phyloP scores from a whole-genome alignment of 1,284 basidiomycete genomes.

The Microbotryum scabiosae region DNA sequence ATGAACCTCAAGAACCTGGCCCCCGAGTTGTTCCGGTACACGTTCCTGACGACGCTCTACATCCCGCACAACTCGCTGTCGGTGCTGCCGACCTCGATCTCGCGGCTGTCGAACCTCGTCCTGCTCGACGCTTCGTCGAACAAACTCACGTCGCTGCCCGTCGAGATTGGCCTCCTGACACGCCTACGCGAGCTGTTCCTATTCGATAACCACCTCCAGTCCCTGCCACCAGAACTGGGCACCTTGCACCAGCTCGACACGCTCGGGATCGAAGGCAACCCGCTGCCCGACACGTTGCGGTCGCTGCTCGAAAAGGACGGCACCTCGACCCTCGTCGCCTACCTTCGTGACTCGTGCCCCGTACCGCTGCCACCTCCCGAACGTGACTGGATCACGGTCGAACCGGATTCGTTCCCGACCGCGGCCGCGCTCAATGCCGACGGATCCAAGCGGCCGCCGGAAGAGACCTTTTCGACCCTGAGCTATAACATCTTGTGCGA shows the following conservation, averaged over 20 bases:
- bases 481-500: slow-evolving; percentile 96
- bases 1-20: slow-evolving; percentile 87
- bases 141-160: slow-evolving; percentile 65
- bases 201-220: slow-evolving; percentile 86
- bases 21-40: slow-evolving; percentile 70
- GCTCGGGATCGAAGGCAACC: slow-evolving; percentile 92
- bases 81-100: slow-evolving; percentile 71
- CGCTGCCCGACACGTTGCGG: slow-evolving; percentile 68
- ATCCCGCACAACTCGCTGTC: slow-evolving; percentile 92
- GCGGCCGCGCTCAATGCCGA: slow-evolving; percentile 2
- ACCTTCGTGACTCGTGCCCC: slow-evolving; percentile 78
- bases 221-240: slow-evolving; percentile 79
- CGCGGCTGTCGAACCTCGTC: slow-evolving; percentile 75
- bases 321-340: slow-evolving; percentile 75
- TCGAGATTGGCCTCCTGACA: slow-evolving; percentile 85
- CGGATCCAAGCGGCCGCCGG: slow-evolving; percentile 39
- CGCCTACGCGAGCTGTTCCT: slow-evolving; percentile 84
- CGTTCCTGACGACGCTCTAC: slow-evolving; percentile 91
- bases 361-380: slow-evolving; percentile 73
- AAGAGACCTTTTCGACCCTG: slow-evolving; percentile 64
- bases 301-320: slow-evolving; percentile 86
- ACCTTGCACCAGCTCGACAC: slow-evolving; percentile 87
- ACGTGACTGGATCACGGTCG: slow-evolving; percentile 68
- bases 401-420: slow-evolving; percentile 24
- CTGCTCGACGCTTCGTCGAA: slow-evolving; percentile 91